Conservation (phyloP, 306 rosid species). For the Quercus cerris region DNA sequence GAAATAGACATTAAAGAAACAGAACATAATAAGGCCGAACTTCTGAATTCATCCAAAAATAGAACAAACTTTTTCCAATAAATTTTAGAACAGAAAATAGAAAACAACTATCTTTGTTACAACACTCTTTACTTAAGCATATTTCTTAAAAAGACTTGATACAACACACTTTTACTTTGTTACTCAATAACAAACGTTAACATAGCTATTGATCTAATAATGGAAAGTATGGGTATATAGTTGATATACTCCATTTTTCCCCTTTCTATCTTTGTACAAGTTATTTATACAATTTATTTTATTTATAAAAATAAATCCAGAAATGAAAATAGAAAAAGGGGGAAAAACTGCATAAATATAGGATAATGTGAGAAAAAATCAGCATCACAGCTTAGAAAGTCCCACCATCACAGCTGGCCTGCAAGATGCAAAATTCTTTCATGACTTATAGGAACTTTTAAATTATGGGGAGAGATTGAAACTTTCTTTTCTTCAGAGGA, state of each 20-base stretch:
- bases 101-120: neutral
- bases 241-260: too few relatives aligned
- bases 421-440: slow-evolving; percentile 39
- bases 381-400: slow-evolving; percentile 46
- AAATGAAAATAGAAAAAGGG: too few relatives aligned
- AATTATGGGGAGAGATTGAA: neutral
- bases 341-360: neutral
- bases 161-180: neutral
- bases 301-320: too few relatives aligned
- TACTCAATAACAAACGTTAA: neutral
- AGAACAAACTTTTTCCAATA: neutral
- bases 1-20: neutral
- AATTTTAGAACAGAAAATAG: neutral
- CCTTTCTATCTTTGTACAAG: too few relatives aligned
- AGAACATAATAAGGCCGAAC: neutral
- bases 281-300: too few relatives aligned
- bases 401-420: slow-evolving; percentile 47
- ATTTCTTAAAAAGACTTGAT: neutral
- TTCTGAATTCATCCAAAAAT: neutral
- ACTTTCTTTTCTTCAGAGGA: neutral
- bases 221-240: too few relatives aligned
- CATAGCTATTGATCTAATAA: neutral
- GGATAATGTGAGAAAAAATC: slow-evolving; percentile 3
- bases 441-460: neutral
- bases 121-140: neutral